Base-by-base conservation (phyloP, 1,284 basidiomycete species). In the Rhodotorula mucilaginosa region DNA sequence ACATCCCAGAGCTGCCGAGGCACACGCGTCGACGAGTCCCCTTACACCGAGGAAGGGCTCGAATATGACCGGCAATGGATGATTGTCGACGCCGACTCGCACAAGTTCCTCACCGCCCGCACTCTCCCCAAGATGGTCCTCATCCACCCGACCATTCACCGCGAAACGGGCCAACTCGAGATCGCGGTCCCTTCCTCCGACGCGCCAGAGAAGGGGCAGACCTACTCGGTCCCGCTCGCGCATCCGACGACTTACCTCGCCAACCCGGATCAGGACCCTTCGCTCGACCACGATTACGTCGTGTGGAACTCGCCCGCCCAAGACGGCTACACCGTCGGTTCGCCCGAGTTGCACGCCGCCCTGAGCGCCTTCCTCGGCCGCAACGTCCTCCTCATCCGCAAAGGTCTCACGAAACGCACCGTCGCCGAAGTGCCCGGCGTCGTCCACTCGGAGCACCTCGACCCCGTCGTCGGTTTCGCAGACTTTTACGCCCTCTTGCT, bases 31-130 rank as follows among this genome's bases (percentile, higher is more conserved):
- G 2, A 54, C 6, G 49, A 67, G 39, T 62, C 59, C 23, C n/a
- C 57, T 5, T 73, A 68, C 54, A 26, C 48, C 2, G 64, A 49
- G 8, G 68, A 70, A 31, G 72, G 72, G 5, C 63, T 73, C 59
- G 65, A 64, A 67, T 74, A 67, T 46, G 72, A 74, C 48, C 64
- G 72, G 7, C 69, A 74, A 46, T 74, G 72, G 72, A 74, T 74
- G 72, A 67, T 74, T 44, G 72, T 74, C 54, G 72, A 74, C 8
- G 72, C 61, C 1, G 12, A 46, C 5, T 58, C 72, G 39, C 72
- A 74, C 60, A 61, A 57, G 48, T 74, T 74, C 59, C 51, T 74
- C 31, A 74, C 69, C 4, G 72, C 72, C 16, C 64, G 72, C 31
- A 74, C 67, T 18, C 62, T 74, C 19, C 69, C 69, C 16, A 66